Percentiles rank a stretch among this genome's conserved stretches.
phyloP scores from a whole-genome alignment of 75 land plant species.

The Pinus tabuliformis region DNA sequence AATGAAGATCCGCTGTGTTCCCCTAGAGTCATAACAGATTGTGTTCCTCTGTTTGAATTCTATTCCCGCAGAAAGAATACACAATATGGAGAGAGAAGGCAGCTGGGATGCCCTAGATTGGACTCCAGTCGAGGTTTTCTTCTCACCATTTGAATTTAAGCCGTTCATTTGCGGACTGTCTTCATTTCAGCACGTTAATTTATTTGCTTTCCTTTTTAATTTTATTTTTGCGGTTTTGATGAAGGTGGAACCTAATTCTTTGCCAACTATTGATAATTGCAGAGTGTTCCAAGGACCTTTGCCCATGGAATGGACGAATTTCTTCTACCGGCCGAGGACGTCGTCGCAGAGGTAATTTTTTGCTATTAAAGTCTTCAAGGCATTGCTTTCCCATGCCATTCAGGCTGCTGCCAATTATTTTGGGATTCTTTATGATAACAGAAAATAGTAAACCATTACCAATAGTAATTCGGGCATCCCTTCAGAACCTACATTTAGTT shows the following conservation, averaged over 20 bases:
- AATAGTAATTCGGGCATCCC: too few relatives aligned
- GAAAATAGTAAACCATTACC: too few relatives aligned
- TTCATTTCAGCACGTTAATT: background rate
- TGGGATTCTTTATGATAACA: too few relatives aligned
- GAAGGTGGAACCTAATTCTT: background rate
- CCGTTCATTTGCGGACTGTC: background rate
- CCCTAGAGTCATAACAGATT: too few relatives aligned
- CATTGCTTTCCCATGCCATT: too few relatives aligned
- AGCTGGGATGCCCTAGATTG: conserved; percentile 62
- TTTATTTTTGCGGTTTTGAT: background rate
- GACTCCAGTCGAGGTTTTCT: conserved; percentile 49
- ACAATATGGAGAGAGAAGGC: conserved; percentile 21
- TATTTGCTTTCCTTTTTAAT: background rate
- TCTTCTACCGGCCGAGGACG: conserved; percentile 50
- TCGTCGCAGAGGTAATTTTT: conserved; percentile 46
- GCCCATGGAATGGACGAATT: conserved; percentile 38
- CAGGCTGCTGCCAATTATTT: too few relatives aligned
- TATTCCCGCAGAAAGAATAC: background rate
- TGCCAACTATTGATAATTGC: background rate
- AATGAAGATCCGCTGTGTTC: too few relatives aligned
- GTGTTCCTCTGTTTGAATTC: too few relatives aligned
- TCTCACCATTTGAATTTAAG: background rate
- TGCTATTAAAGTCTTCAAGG: background rate
- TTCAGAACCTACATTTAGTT: too few relatives aligned
- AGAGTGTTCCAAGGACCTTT: conserved; percentile 37